Evolutionary conservation across 345 rosid genomes (phyloP), one percentile per base, ranked within the genome.

Genomic region (Eucalyptus virginea): DNA sequence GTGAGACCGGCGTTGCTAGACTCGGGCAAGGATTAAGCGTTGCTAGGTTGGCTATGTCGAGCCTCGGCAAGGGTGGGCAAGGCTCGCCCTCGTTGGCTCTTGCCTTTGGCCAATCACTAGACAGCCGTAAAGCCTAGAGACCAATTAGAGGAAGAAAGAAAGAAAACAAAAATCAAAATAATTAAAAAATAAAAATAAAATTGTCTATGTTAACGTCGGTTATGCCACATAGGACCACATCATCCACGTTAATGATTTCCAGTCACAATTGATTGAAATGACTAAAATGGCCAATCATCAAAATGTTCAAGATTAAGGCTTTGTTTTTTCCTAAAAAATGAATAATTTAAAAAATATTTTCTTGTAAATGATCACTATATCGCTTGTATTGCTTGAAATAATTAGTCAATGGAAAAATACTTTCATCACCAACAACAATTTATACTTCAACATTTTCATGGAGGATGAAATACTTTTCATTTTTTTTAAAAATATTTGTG

Each of bases 201-300:
- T 9, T 56, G 13, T 24, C 30, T 0, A 24, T 23, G 62, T 56
- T 24, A 56, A 26, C 1, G 6, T 11, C 1, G 10, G 1, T 12
- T 26, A 56, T 11, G 30, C 62, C 30, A 56, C 62, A 56, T 2
- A 10, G 0, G 62, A 56, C 30, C 30, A 56, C 6, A 4, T 0
- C 13, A 2, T 56, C 30, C 28, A 56, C 1, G 6, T 56, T 56
- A 56, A 11, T 6, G 1, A 24, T 56, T 56, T 56, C 1, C 1
- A 28, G 30, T 26, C 13, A 56, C 3, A 23, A 56, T 56, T 56
- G 3, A 26, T 28, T 11, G 9, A 26, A 56, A 56, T 56, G 62
- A 11, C 6, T 56, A 56, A 56, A 56, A 23, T 56, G 13, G 30
- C 6, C 28, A 56, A 10, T 56, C 12, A 3, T 56, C 62, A 24